Conservation (phyloP, 2,329 filamentous ascomycete species). For the Davidsoniella neocaledoniae region DNA sequence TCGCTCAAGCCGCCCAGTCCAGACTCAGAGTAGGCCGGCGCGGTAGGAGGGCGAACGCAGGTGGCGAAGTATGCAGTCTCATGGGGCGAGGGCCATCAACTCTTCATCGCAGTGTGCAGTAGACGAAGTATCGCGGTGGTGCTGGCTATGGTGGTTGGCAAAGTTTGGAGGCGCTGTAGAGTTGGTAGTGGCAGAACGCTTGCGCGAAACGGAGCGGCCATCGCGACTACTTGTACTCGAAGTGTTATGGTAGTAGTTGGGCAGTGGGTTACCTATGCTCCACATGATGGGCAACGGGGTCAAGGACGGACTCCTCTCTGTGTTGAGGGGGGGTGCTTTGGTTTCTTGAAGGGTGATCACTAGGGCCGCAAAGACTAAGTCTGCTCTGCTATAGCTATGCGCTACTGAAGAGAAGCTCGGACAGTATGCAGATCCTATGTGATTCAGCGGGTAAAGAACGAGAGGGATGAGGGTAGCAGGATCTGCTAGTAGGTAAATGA, state of each 20-base stretch:
- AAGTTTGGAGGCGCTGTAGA: background rate
- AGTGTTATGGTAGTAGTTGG: constrained; percentile 8
- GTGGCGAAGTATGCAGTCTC: background rate
- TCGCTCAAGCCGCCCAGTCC: constrained; percentile 19
- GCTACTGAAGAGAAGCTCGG: background rate
- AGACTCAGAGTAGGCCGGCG: constrained; percentile 5
- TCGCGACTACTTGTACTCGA: constrained; percentile 10
- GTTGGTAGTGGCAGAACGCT: constrained; percentile 8
- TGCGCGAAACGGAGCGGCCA: constrained; percentile 7
- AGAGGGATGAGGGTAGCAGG: no score
- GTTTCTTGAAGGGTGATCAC: background rate
- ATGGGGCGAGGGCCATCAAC: background rate
- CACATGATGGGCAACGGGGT: constrained; percentile 8
- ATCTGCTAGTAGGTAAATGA: no score
- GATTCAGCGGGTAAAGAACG: no score
- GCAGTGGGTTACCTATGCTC: constrained; percentile 9
- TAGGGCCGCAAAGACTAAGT: background rate
- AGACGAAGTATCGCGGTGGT: background rate
- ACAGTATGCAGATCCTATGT: background rate
- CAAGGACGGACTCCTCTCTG: background rate
- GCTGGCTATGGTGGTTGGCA: background rate
- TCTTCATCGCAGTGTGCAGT: background rate
- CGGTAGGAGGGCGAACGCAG: constrained; percentile 5
- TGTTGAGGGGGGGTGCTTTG: background rate
- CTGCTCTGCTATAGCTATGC: no score